These are phyloP conservation scores for Rhytidhysteron rufulum DNA, from an alignment of 2,329 filamentous ascomycete species.

Conservation along the genomic window DNA sequence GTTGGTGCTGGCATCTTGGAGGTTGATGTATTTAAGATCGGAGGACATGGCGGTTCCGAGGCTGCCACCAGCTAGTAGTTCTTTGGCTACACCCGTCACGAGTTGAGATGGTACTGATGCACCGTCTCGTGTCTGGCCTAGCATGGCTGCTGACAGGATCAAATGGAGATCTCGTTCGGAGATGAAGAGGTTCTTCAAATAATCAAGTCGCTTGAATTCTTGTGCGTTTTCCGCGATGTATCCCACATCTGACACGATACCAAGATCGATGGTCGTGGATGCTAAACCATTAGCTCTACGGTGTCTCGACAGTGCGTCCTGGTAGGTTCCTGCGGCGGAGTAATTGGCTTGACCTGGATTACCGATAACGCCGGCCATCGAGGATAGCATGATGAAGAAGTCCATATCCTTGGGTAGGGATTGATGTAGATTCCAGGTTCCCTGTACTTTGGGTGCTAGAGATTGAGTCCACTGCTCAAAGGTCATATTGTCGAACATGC, in stretches of 20 bases:
- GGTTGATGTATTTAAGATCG: conserved; percentile 8
- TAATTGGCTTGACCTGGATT: conserved; percentile 6
- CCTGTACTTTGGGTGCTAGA: conserved; percentile 5
- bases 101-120: conserved; percentile 14
- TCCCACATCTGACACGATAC: not conserved
- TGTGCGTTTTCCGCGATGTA: not conserved
- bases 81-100: conserved; percentile 15
- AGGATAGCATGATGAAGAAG: conserved; percentile 8
- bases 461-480: conserved; percentile 4
- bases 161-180: too few species aligned
- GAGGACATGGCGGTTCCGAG: too few species aligned
- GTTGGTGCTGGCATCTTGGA: too few species aligned
- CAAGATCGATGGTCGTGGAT: conserved; percentile 10
- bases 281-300: conserved; percentile 12
- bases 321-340: conserved; percentile 4
- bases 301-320: conserved; percentile 7
- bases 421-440: conserved; percentile 10
- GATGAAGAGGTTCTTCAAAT: too few species aligned
- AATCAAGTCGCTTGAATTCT: conserved; percentile 7
- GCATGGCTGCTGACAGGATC: conserved; percentile 10
- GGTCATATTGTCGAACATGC: conserved; percentile 12
- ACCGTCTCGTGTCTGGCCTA: conserved; percentile 16
- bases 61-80: conserved; percentile 12
- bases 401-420: conserved; percentile 4
- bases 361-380: conserved; percentile 3